Evolutionary conservation across 2,329 filamentous ascomycete genomes (phyloP).

Genomic region (Xylariaceae sp.): DNA sequence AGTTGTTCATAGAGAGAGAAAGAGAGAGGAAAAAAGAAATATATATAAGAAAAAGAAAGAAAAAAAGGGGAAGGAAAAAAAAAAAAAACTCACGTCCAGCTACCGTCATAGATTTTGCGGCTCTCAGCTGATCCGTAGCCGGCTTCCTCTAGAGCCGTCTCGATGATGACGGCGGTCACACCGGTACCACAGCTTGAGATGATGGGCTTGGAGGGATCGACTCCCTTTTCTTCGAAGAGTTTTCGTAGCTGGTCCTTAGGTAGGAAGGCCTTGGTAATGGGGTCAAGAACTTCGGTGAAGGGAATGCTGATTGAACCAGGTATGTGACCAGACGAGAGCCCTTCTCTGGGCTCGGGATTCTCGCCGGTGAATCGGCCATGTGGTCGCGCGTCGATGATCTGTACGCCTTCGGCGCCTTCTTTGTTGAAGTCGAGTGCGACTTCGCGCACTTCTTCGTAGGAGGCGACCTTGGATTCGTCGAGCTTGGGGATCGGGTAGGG

Average conservation of each 20-base stretch:
- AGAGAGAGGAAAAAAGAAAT: not conserved
- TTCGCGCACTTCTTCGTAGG: conserved; percentile 76
- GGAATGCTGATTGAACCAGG: conserved; percentile 81
- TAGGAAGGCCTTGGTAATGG: conserved; percentile 73
- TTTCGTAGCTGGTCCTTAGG: conserved; percentile 64
- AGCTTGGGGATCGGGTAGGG: conserved; percentile 59
- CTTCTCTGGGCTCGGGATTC: conserved; percentile 79
- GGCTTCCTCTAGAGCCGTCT: conserved; percentile 77
- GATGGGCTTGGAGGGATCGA: conserved; percentile 74
- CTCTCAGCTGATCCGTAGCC: conserved; percentile 62
- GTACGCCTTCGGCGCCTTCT: conserved; percentile 74
- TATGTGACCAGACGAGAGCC: conserved; percentile 84
- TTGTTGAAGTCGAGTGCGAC: conserved; percentile 72
- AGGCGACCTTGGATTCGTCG: conserved; percentile 60
- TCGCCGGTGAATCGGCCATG: conserved; percentile 73
- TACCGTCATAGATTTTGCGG: conserved; percentile 85
- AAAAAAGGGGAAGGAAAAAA: not conserved
- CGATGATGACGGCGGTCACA: conserved; percentile 86
- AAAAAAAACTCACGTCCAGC: conserved; percentile 76
- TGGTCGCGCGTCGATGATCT: conserved; percentile 83
- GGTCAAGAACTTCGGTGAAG: conserved; percentile 73
- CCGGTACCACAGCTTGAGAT: conserved; percentile 89
- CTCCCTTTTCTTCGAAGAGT: conserved; percentile 71
- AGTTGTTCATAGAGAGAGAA: not conserved
- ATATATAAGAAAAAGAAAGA: not conserved